Base-by-base conservation (phyloP, 2,329 filamentous ascomycete genomes). In the Epichloe sylvatica region DNA sequence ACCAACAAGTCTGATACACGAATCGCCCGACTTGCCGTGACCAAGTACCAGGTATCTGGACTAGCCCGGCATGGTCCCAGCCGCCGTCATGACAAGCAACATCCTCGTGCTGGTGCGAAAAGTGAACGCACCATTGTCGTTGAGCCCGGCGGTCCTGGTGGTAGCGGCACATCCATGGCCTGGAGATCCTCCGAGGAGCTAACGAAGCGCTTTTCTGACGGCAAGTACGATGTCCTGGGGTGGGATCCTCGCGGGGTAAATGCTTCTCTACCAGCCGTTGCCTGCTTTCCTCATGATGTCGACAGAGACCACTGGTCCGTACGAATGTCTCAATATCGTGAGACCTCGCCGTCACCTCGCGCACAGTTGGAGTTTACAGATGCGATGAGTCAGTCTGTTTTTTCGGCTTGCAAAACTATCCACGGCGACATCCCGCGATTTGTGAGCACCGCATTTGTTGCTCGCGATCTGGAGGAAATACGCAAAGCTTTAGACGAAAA, bases 161-260 rank as follows among this genome's bases (percentile, higher is more conserved):
- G 69, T 13, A 72, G 70, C 52, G 73, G 73, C 3, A 73, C 68
- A 0, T 59, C 49, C 0, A 68, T 69, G 38, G 64, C 60, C 3
- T 74, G 69, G 69, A 55, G 63, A 5, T 54, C 53, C 0, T 66
- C 62, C 3, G 65, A 73, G 49, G 48, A 52, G 0, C 51, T 71
- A 36, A 67, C 68, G 3, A 56, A 65, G 49, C 67, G 69, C 3
- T 57, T 75, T 12, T 72, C 70, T 50, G 65, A 65, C 34, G 63
- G 67, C 21, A 57, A 61, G 21, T 72, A 67, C 21, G 72, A 76
- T 51, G 68, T 76, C 5, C 57, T 77, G 13, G 71, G 72, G n/a
- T 77, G 71, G 68, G 74, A 77, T 47, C 74, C 74, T n/a, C 68
- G 74, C 3, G 74, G 74, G 2, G 71, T 76, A 48, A 76, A 76